Evolutionary conservation across 108 stramenopile genomes (phyloP).

Genomic region (Cyclotella baltica): DNA sequence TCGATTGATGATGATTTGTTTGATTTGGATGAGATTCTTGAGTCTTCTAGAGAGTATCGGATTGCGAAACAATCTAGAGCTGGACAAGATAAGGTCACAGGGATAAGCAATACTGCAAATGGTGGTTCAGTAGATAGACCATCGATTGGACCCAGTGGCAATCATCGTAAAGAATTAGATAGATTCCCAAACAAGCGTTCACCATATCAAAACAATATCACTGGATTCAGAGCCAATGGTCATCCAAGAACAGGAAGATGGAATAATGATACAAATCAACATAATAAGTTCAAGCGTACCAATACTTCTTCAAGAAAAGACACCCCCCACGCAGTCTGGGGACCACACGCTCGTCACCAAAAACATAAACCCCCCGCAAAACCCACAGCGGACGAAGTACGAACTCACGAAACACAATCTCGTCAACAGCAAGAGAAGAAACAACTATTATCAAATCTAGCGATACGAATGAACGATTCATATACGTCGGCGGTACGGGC

Average conservation of each 20-base stretch:
- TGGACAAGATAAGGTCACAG: no score
- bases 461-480: conserved; percentile 24
- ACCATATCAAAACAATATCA: neutral
- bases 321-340: conserved; percentile 21
- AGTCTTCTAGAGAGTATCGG: no score
- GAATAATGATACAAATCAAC: neutral
- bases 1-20: neutral
- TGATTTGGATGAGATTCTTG: conserved; percentile 3
- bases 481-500: conserved; percentile 27
- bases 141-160: neutral
- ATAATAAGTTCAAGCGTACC: no score
- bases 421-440: conserved; percentile 4
- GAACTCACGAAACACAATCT: conserved; percentile 11
- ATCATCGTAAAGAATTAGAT: conserved; percentile 4
- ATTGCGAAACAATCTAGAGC: no score
- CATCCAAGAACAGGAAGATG: neutral
- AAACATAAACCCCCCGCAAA: conserved; percentile 7
- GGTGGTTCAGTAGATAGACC: no score
- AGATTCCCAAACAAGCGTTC: neutral
- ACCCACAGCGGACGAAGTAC: conserved; percentile 19
- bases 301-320: no score
- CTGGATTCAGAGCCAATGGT: neutral
- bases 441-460: conserved; percentile 19
- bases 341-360: conserved; percentile 11
- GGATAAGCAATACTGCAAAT: no score